Evolutionary conservation across 2,329 filamentous ascomycete genomes (phyloP).

Genomic region (Curvularia hawaiiensis): DNA sequence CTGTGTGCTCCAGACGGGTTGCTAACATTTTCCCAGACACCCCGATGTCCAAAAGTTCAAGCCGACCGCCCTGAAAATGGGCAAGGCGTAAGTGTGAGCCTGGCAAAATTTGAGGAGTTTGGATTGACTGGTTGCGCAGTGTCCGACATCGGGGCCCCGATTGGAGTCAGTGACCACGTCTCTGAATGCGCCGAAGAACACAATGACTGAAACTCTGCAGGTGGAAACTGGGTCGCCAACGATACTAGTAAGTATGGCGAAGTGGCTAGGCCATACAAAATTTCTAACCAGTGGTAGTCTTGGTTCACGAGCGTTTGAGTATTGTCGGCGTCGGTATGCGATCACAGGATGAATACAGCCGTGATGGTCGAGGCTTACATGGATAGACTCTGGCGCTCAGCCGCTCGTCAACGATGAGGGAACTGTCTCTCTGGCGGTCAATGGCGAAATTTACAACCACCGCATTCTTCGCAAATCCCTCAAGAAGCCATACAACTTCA

Average conservation of each 20-base stretch:
- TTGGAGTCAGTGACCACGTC: constrained; percentile 75
- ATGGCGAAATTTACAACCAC: constrained; percentile 99
- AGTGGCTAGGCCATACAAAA: constrained; percentile 14
- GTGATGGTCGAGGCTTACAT: constrained; percentile 25
- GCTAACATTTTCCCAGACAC: constrained; percentile 58
- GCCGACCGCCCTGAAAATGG: constrained; percentile 88
- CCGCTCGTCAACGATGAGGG: constrained; percentile 91
- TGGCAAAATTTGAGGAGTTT: constrained; percentile 1
- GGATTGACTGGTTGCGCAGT: constrained; percentile 57
- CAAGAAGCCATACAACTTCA: constrained; percentile 89
- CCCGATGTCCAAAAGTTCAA: constrained; percentile 97
- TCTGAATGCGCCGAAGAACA: constrained; percentile 33
- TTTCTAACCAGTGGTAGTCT: constrained; percentile 55
- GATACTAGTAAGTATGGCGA: constrained; percentile 72
- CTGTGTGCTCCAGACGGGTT: not conserved
- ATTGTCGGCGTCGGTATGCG: constrained; percentile 91
- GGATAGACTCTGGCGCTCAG: constrained; percentile 87
- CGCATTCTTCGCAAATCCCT: constrained; percentile 87
- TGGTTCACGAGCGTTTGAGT: constrained; percentile 95
- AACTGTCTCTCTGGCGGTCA: constrained; percentile 90
- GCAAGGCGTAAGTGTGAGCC: constrained; percentile 77
- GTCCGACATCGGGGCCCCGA: constrained; percentile 96
- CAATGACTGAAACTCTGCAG: constrained; percentile 55
- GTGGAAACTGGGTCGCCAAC: constrained; percentile 87
- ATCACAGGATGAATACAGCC: constrained; percentile 34